Conservation (phyloP, 208 protist species). For the Crithidia expoeki region DNA sequence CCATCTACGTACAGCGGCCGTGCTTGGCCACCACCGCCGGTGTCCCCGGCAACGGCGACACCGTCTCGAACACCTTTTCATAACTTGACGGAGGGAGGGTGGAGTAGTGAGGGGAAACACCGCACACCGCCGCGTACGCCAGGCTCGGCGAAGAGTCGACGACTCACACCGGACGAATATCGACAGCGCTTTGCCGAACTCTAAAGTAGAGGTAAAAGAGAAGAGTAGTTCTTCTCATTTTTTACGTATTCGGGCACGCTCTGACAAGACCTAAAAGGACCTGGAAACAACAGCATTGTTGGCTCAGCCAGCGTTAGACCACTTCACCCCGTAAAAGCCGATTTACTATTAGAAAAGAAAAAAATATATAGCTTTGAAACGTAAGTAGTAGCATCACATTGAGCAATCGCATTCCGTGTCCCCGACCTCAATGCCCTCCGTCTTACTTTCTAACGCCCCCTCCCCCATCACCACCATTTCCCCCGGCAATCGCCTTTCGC, state of each 20-base stretch:
- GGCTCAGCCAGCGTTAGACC: too few species aligned
- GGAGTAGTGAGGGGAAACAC: neutral
- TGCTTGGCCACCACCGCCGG: slow-evolving; percentile 1
- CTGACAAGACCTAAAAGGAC: too few species aligned
- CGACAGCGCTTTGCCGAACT: slow-evolving; percentile 38
- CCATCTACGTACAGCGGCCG: neutral
- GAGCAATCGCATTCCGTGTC: too few species aligned
- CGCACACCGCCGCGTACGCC: neutral
- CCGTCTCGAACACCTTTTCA: neutral
- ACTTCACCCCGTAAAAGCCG: too few species aligned
- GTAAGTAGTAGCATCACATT: too few species aligned
- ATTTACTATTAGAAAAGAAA: too few species aligned
- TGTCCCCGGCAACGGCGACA: neutral
- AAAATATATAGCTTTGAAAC: too few species aligned
- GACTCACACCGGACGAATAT: slow-evolving; percentile 31
- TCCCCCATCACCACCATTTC: too few species aligned
- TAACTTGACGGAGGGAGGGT: slow-evolving; percentile 1
- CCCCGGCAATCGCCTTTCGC: too few species aligned
- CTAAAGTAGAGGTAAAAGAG: slow-evolving; percentile 10
- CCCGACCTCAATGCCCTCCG: too few species aligned
- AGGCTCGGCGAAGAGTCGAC: neutral
- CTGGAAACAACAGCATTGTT: too few species aligned
- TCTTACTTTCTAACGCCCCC: slow-evolving; percentile 7
- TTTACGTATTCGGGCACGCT: too few species aligned
- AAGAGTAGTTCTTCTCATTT: neutral